phyloP scores from a whole-genome alignment of 768 basidiomycete genomes.

The Lentinula lateritia region DNA sequence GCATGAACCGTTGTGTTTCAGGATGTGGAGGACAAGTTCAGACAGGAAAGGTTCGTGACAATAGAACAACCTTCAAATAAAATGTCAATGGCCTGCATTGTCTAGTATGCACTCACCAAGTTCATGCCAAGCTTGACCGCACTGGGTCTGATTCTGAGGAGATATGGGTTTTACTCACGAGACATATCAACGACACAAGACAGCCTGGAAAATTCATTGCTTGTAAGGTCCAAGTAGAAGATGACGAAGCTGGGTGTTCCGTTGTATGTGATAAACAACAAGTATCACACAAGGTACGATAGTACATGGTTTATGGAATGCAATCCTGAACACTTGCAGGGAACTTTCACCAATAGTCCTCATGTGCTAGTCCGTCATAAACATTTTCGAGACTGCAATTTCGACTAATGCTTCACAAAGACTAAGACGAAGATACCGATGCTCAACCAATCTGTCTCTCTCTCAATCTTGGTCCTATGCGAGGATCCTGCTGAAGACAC shows the following conservation, averaged over 20 bases:
- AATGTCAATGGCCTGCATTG: background rate
- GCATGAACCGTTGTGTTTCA: conserved; percentile 25
- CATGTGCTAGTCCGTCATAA: conserved; percentile 36
- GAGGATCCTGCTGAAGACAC: conserved; percentile 59
- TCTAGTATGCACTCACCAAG: conserved; percentile 32
- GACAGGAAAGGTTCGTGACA: conserved; percentile 23
- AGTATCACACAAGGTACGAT: conserved; percentile 32
- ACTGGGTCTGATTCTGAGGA: conserved; percentile 32
- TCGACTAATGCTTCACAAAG: conserved; percentile 17
- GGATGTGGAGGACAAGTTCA: conserved; percentile 35
- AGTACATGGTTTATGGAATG: background rate
- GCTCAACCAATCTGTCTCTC: conserved; percentile 28
- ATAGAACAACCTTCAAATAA: too few relatives aligned
- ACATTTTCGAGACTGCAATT: background rate
- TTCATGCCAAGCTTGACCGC: conserved; percentile 33
- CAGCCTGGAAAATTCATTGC: conserved; percentile 65
- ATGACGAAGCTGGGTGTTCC: conserved; percentile 11
- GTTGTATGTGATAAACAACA: conserved; percentile 17
- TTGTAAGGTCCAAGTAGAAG: conserved; percentile 48
- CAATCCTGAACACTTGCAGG: conserved; percentile 20
- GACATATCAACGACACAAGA: conserved; percentile 63
- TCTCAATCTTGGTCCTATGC: conserved; percentile 61
- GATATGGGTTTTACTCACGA: conserved; percentile 77
- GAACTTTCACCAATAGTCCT: conserved; percentile 48
- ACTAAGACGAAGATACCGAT: conserved; percentile 28